Evolutionary conservation across 257 asterid genomes (phyloP).

Genomic region (Nicotiana benthamiana): DNA sequence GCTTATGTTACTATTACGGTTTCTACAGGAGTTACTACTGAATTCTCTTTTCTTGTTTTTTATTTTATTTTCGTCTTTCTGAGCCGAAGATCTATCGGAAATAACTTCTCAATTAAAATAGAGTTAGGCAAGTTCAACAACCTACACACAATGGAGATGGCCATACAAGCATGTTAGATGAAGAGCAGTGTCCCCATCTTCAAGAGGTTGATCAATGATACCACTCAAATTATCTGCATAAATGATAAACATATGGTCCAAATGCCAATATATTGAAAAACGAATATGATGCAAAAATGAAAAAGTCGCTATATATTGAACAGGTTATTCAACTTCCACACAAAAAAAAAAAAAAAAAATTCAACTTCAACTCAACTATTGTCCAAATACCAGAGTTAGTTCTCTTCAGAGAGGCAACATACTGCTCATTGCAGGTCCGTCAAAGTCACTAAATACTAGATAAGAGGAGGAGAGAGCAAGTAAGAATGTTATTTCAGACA

Average conservation of each 20-base stretch:
- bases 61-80: too few relatives aligned
- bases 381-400: not conserved
- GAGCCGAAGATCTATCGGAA: too few relatives aligned
- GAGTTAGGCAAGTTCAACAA: constrained; percentile 3
- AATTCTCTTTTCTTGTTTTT: too few relatives aligned
- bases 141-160: constrained; percentile 74
- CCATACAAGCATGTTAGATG: constrained; percentile 88
- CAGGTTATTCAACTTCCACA: not conserved
- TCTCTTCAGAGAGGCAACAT: not conserved
- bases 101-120: too few relatives aligned
- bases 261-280: too few relatives aligned
- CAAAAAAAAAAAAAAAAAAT: too few relatives aligned
- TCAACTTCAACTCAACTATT: not conserved
- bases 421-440: not conserved
- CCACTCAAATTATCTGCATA: constrained; percentile 60
- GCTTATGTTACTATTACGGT: too few relatives aligned
- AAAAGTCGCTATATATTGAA: not conserved
- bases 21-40: too few relatives aligned
- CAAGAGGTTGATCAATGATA: constrained; percentile 67
- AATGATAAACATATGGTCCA: too few relatives aligned
- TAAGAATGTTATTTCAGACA: not conserved
- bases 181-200: constrained; percentile 93
- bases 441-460: not conserved
- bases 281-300: not conserved
- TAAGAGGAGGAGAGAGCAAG: not conserved